Conservation (phyloP, 1,139 yeast genomes). For the Yamadazyma blattariae region DNA sequence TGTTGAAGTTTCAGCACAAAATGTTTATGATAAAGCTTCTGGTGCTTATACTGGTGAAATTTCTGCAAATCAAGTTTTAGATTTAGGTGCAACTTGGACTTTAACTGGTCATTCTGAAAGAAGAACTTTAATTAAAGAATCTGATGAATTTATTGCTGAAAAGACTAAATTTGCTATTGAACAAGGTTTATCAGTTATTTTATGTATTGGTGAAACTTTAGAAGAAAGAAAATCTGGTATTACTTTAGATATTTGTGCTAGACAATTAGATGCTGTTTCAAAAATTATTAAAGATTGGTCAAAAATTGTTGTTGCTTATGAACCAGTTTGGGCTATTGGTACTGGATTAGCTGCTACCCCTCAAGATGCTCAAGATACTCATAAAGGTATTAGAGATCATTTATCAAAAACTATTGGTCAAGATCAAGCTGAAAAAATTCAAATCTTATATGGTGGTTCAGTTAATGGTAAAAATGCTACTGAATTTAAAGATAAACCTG, state of each 20-base stretch:
- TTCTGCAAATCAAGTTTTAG: slow-evolving; percentile 85
- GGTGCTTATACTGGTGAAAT: slow-evolving; percentile 99
- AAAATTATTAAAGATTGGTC: slow-evolving; percentile 87
- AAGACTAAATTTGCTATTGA: slow-evolving; percentile 94
- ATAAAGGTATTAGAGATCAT: slow-evolving; percentile 82
- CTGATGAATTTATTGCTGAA: slow-evolving; percentile 88
- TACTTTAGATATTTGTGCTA: slow-evolving; percentile 83
- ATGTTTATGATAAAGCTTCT: slow-evolving; percentile 78
- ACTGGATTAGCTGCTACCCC: slow-evolving; percentile 99
- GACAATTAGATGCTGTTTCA: slow-evolving; percentile 88
- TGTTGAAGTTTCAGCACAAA: slow-evolving; percentile 86
- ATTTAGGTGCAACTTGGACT: slow-evolving; percentile 92
- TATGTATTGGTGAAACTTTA: slow-evolving; percentile 95
- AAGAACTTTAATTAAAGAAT: slow-evolving; percentile 88
- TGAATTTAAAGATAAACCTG: slow-evolving; percentile 87
- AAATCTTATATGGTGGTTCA: slow-evolving; percentile 98
- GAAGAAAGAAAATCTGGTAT: slow-evolving; percentile 90
- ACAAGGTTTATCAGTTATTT: slow-evolving; percentile 81
- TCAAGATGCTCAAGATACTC: slow-evolving; percentile 95
- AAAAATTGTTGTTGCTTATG: slow-evolving; percentile 93
- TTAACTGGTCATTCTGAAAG: slow-evolving; percentile 98
- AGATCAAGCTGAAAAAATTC: slow-evolving; percentile 69
- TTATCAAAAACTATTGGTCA: slow-evolving; percentile 74
- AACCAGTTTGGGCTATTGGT: slow-evolving; percentile 99
- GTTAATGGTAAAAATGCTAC: slow-evolving; percentile 94